These are phyloP conservation scores for Jatropha curcas DNA, from an alignment of 345 rosid species.

Conservation along the genomic window DNA sequence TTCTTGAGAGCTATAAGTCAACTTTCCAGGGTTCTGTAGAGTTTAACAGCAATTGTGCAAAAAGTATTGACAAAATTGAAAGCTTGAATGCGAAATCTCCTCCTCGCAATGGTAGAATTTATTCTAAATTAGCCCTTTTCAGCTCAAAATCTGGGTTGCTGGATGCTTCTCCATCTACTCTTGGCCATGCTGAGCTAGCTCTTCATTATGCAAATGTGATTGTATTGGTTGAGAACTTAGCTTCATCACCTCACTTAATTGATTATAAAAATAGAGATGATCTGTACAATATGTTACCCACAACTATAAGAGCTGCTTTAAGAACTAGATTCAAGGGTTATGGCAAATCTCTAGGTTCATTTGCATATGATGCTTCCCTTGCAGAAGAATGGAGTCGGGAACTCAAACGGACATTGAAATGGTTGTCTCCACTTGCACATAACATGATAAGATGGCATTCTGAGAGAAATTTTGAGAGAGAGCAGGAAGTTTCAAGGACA, in stretches of 20 bases:
- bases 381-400: slow-evolving; percentile 47
- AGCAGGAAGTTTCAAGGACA: slow-evolving; percentile 38
- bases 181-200: slow-evolving; percentile 63
- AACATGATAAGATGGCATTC: slow-evolving; percentile 60
- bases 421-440: slow-evolving; percentile 67
- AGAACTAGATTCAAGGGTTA: slow-evolving; percentile 43
- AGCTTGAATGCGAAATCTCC: slow-evolving; percentile 14
- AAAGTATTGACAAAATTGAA: slow-evolving; percentile 28
- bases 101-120: slow-evolving; percentile 28
- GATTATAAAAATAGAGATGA: slow-evolving; percentile 48
- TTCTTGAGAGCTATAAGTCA: slow-evolving; percentile 31
- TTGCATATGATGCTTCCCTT: slow-evolving; percentile 43
- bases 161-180: slow-evolving; percentile 46
- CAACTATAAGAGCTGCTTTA: slow-evolving; percentile 38
- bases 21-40: slow-evolving; percentile 41
- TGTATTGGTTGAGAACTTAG: slow-evolving; percentile 52
- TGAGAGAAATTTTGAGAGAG: slow-evolving; percentile 54
- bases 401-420: slow-evolving; percentile 43
- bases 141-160: slow-evolving; percentile 37
- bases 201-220: slow-evolving; percentile 60
- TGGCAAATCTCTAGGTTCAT: slow-evolving; percentile 34
- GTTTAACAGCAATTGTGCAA: slow-evolving; percentile 17
- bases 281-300: slow-evolving; percentile 56
- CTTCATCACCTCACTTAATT: slow-evolving; percentile 47
- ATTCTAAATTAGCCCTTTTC: slow-evolving; percentile 37